Conservation (phyloP, 1,139 yeast genomes). For the Saccharomyces hybrid region DNA sequence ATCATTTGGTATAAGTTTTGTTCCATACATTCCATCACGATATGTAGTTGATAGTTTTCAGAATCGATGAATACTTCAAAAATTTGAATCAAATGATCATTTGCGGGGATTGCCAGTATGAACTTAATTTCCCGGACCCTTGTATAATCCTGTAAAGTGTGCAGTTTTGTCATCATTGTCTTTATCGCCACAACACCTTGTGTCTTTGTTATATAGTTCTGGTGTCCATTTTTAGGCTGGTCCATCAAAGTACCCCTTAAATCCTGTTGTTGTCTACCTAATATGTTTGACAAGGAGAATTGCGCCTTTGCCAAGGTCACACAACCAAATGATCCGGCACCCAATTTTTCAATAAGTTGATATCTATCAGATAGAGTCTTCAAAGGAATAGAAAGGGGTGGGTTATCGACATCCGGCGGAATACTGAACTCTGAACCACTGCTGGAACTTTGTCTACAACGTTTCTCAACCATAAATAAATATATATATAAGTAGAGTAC, state of each 20-base stretch:
- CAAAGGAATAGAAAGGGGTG: slow-evolving; percentile 39
- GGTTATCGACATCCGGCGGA: slow-evolving; percentile 34
- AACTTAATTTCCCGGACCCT: slow-evolving; percentile 70
- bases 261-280: slow-evolving; percentile 1
- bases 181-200: slow-evolving; percentile 72
- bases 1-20: slow-evolving; percentile 71
- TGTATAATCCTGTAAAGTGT: slow-evolving; percentile 48
- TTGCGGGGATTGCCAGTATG: slow-evolving; percentile 62
- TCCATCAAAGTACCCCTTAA: slow-evolving; percentile 36
- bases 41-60: slow-evolving; percentile 51
- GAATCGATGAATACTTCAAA: slow-evolving; percentile 74
- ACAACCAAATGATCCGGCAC: slow-evolving; percentile 74
- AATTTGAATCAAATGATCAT: slow-evolving; percentile 65
- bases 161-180: slow-evolving; percentile 55
- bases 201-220: slow-evolving; percentile 30
- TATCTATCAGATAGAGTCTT: slow-evolving; percentile 41
- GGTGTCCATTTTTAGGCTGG: slow-evolving; percentile 29
- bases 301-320: slow-evolving; percentile 55
- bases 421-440: slow-evolving; percentile 7
- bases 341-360: slow-evolving; percentile 47
- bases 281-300: slow-evolving; percentile 18
- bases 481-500: not conserved
- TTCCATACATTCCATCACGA: slow-evolving; percentile 85
- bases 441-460: not conserved
- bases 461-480: not conserved